A percentile compares a stretch with the other conserved stretches of the same genome.
Evolutionary conservation across 768 basidiomycete genomes (phyloP).

Genomic region (Tulasnella sp.): DNA sequence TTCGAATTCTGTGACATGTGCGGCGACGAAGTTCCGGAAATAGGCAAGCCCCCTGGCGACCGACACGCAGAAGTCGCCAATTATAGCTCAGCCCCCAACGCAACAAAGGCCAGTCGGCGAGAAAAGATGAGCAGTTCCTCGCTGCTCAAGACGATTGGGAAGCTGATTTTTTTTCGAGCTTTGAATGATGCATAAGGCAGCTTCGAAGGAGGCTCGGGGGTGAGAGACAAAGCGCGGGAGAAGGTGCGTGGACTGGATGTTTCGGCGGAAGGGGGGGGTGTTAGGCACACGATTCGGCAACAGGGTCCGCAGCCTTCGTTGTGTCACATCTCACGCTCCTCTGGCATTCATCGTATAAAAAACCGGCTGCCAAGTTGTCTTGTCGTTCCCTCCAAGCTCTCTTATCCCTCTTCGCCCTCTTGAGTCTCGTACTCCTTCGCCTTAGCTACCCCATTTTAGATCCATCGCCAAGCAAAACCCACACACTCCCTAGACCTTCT

Average conservation of each 20-base stretch:
- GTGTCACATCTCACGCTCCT: constrained; percentile 3
- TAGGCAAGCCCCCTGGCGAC: neutral
- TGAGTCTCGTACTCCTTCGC: neutral
- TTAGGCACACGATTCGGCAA: neutral
- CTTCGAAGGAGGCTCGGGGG: too few relatives aligned
- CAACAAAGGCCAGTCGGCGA: neutral
- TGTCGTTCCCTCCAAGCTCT: neutral
- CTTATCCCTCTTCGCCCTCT: neutral
- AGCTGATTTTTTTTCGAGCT: neutral
- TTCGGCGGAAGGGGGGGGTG: neutral
- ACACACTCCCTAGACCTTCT: constrained; percentile 4
- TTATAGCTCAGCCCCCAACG: neutral
- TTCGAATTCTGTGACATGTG: neutral
- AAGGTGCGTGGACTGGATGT: neutral
- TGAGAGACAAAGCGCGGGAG: neutral
- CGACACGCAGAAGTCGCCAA: neutral
- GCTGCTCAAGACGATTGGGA: neutral
- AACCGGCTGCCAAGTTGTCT: constrained; percentile 1
- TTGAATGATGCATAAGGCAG: too few relatives aligned
- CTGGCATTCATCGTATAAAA: neutral
- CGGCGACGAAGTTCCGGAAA: neutral
- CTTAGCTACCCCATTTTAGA: neutral
- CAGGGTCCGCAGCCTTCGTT: neutral
- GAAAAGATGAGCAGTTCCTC: neutral
- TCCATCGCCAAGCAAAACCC: neutral